Percentiles rank a stretch among this genome's conserved stretches.
Evolutionary conservation across 75 land plant species (phyloP).

Genomic region (Ceratopteris richardii): DNA sequence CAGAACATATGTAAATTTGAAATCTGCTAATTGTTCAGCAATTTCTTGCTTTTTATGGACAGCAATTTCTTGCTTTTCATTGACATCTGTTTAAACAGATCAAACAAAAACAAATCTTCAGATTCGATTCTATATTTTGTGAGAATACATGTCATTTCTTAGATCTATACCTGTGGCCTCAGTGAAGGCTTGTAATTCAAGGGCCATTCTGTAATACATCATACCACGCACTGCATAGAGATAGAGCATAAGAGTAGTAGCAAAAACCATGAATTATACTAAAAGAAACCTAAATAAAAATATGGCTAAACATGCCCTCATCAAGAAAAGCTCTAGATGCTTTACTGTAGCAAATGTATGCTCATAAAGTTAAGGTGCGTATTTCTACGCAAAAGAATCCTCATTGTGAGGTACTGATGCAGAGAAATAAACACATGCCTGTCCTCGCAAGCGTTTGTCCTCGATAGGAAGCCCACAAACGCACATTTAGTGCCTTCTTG

Average conservation of each 20-base stretch:
- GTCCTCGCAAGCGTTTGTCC: constrained; percentile 36
- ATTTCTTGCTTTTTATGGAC: constrained; percentile 13
- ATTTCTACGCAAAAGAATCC: neutral
- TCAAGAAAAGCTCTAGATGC: too few species aligned
- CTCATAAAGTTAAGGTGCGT: too few species aligned
- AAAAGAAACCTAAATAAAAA: constrained; percentile 1
- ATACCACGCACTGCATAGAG: constrained; percentile 82
- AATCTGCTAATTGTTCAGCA: constrained; percentile 59
- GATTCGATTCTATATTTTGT: neutral
- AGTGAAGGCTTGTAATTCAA: constrained; percentile 69
- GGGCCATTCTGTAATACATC: constrained; percentile 97
- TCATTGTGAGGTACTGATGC: neutral
- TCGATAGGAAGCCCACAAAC: constrained; percentile 37
- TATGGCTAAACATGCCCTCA: too few species aligned
- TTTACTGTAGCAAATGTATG: too few species aligned
- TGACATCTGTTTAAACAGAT: neutral
- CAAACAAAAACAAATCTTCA: neutral
- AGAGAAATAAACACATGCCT: constrained; percentile 12
- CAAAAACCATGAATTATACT: neutral
- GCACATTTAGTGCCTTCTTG: constrained; percentile 6
- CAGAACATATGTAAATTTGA: constrained; percentile 94
- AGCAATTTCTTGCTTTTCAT: constrained; percentile 18
- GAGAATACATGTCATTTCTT: constrained; percentile 2
- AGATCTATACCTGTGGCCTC: constrained; percentile 48
- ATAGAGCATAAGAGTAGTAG: neutral